Evolutionary conservation across 345 rosid species (phyloP).

Genomic region (Eucalyptus paniculata): DNA sequence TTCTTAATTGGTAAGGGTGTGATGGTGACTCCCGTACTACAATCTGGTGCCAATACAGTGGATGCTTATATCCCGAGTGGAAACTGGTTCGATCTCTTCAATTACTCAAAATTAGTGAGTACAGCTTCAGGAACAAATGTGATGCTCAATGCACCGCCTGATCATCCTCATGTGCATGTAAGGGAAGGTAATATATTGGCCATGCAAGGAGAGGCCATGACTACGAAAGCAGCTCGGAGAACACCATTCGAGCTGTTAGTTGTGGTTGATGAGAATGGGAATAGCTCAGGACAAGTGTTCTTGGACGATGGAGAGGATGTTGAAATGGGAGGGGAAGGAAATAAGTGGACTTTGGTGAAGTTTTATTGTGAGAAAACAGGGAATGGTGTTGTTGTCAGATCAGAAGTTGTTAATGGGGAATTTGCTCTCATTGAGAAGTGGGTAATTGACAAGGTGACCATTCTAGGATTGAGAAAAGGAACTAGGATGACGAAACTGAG

Average conservation of each 20-base stretch:
- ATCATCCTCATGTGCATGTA: too few species aligned
- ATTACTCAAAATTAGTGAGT: too few species aligned
- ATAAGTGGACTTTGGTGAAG: constrained; percentile 27
- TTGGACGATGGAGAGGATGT: constrained; percentile 49
- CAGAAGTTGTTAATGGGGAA: constrained; percentile 33
- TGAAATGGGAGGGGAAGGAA: constrained; percentile 35
- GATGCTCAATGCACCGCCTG: too few species aligned
- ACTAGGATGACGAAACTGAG: not conserved
- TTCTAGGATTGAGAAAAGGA: constrained; percentile 25
- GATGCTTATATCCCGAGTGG: too few species aligned
- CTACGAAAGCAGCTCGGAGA: too few species aligned
- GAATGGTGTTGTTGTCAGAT: constrained; percentile 5
- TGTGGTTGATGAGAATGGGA: constrained; percentile 16
- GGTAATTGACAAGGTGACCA: constrained; percentile 32
- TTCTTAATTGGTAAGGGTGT: too few species aligned
- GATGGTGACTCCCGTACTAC: too few species aligned
- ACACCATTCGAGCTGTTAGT: not conserved
- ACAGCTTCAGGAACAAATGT: too few species aligned
- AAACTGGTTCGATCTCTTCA: too few species aligned
- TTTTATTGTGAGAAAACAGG: constrained; percentile 16
- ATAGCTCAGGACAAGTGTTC: constrained; percentile 38
- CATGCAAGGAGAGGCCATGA: too few species aligned
- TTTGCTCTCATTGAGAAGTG: constrained; percentile 37
- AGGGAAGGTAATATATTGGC: too few species aligned
- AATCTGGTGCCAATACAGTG: too few species aligned